Base-by-base conservation (phyloP, 768 basidiomycete species). In the Candolleomyces efflorescens region DNA sequence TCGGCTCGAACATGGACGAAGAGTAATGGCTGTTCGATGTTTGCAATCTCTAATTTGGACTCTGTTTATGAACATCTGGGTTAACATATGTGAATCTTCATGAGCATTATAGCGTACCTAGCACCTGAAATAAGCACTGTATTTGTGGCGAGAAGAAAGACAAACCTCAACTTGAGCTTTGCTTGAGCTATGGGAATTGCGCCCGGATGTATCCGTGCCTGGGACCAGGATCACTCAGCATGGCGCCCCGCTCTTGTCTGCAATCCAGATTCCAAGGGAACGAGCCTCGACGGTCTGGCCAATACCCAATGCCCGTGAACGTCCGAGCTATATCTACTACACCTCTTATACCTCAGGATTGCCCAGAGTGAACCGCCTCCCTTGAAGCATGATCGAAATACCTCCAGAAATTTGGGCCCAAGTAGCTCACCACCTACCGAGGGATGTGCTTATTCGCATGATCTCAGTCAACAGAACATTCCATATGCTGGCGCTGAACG, bases 391-490 rank as follows among this genome's bases (percentile, higher is more conserved):
- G 47, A 5, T 24, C 24, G 37, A 57, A 10, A 32, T 57, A 41
- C 58, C 58, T 47, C 45, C 53, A 12, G 58, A 59, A 49, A 46
- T 59, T 23, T 59, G 58, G 58, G 27, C 18, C 7, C 44, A 39
- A 2, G 27, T 59, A 20, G 53, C 58, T 36, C 43, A 41, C 11
- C 37, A 47, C 20, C 32, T 59, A 7, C 46, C 58, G 13, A n/a
- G n/a, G 23, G 23, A 20, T 10, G n/a, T 17, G 4, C 4, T 53
- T 10, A 26, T 45, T n/a, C 3, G 45, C 12, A 23, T 53, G 10
- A 59, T 47, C 5, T 27, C 36, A 12, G 32, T 59, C 32, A 54
- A 58, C 37, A n/a, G 46, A 38, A 37, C 38, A 10, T 49, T 59
- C 53, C 32, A 36, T 20, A 24, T 32, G 22, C 58, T 53, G 3